Evolutionary conservation across 23 red algal genomes (phyloP), one percentile per base, ranked within the genome.

Genomic region (Gracilaria gracilis): DNA sequence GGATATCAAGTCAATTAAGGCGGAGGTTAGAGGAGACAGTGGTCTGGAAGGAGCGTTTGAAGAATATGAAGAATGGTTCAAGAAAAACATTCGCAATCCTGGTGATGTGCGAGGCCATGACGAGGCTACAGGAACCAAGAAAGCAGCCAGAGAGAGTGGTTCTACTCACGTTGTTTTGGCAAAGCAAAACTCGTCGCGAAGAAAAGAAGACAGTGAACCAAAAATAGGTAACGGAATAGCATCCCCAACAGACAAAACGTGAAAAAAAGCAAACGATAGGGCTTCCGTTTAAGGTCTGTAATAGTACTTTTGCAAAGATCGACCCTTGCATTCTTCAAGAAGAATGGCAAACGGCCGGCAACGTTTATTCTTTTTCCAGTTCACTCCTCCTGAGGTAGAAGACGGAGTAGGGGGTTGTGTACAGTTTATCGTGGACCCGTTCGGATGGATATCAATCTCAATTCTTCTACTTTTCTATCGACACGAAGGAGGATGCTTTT

Each of bases 51-150:
- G 86, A 13, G 85, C 65, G 37, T 91, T 96, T 61, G 33, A 79
- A 28, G 49, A 96, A 42, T 96, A 90, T 57, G 94, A 96, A 53
- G 86, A 79, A 57, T 95, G 84, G 84, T 88, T 53, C 25, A 76
- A 88, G 33, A 59, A 88, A 47, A 88, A 88, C 54, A 88, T 88
- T 39, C 59, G 69, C 9, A 50, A 57, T 36, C 84, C 84, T 5
- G 66, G 84, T 5, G 79, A 82, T 82, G 79, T 64, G 23, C 33
- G 35, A 25, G 24, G 31, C 21, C 48, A 57, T 47, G 79, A 62
- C 7, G 49, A 62, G 36, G 38, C 32, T 19, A 27, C 1, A 64
- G 58, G 28, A 37, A 9, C 79, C 42, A 11, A 46, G 21, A 37
- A 59, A 37, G 29, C 16, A 21, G 33, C 23, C 3, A 53, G 31